These are phyloP conservation scores for Pseudogymnoascus sp. DNA, from an alignment of 2,329 filamentous ascomycete species.

Conservation along the genomic window DNA sequence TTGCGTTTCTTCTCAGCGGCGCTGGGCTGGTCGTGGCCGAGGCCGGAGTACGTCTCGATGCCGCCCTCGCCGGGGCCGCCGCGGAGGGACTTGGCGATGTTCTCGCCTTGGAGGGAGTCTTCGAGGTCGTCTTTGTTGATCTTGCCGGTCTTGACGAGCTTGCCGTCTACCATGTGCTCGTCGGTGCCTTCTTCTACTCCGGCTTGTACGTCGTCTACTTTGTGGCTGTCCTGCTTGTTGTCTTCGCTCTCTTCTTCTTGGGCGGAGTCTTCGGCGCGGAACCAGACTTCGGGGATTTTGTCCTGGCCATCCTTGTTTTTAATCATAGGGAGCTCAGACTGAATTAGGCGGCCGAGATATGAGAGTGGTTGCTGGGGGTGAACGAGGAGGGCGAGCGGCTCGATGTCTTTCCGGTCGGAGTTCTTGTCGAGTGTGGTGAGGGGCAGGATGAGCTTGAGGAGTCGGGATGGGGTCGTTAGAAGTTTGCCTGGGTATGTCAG, in stretches of 20 bases:
- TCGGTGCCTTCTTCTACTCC: slow-evolving; percentile 35
- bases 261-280: slow-evolving; percentile 70
- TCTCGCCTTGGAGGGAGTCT: slow-evolving; percentile 33
- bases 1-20: slow-evolving; percentile 40
- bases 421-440: slow-evolving; percentile 56
- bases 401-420: slow-evolving; percentile 60
- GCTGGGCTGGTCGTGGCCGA: slow-evolving; percentile 52
- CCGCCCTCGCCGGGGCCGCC: slow-evolving; percentile 47
- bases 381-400: slow-evolving; percentile 75
- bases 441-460: slow-evolving; percentile 75
- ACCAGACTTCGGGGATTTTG: slow-evolving; percentile 66
- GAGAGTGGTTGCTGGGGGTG: slow-evolving; percentile 88
- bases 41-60: slow-evolving; percentile 64
- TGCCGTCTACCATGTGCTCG: slow-evolving; percentile 43
- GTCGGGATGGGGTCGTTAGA: slow-evolving; percentile 69
- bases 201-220: slow-evolving; percentile 27
- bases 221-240: slow-evolving; percentile 40
- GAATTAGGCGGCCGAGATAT: slow-evolving; percentile 81
- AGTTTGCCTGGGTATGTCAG: slow-evolving; percentile 54
- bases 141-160: slow-evolving; percentile 30
- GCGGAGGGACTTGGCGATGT: slow-evolving; percentile 38
- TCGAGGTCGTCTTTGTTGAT: slow-evolving; percentile 21
- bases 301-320: slow-evolving; percentile 56
- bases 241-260: slow-evolving; percentile 34
- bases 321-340: slow-evolving; percentile 69